phyloP scores from a whole-genome alignment of 2,329 filamentous ascomycete genomes.

The Xylariaceae sp. region DNA sequence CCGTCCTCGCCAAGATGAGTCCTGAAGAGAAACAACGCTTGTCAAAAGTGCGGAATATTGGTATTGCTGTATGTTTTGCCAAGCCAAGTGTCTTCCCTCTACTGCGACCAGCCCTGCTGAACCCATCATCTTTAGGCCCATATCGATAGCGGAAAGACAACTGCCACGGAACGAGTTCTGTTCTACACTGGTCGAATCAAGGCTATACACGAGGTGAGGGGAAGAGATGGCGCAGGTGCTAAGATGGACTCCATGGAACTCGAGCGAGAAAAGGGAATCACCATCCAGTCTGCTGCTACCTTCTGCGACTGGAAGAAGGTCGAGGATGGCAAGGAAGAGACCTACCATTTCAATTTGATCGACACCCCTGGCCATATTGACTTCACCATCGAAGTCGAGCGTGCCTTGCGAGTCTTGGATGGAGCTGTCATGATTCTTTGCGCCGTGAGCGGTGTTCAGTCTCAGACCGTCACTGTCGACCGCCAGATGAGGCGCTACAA shows the following conservation, averaged over 20 bases:
- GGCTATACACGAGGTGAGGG: constrained; percentile 93
- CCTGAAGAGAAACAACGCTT: constrained; percentile 75
- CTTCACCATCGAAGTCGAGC: constrained; percentile 97
- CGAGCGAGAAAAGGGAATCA: constrained; percentile 97
- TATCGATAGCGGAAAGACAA: constrained; percentile 98
- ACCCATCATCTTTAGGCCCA: constrained; percentile 76
- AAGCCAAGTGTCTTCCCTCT: neutral
- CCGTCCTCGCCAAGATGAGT: constrained; percentile 73
- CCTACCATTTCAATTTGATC: constrained; percentile 97
- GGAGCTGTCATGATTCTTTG: constrained; percentile 98
- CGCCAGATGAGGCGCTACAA: constrained; percentile 99
- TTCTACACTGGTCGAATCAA: constrained; percentile 98
- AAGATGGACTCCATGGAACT: constrained; percentile 99
- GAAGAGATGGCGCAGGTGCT: constrained; percentile 89
- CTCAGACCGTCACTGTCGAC: constrained; percentile 96
- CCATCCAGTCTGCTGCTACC: constrained; percentile 95
- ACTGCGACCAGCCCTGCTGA: too few species aligned
- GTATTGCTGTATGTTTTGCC: constrained; percentile 71
- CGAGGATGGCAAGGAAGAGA: constrained; percentile 78
- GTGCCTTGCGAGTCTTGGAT: constrained; percentile 89
- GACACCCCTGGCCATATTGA: constrained; percentile 98
- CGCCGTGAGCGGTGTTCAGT: constrained; percentile 94
- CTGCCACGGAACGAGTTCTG: constrained; percentile 89
- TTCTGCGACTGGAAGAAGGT: constrained; percentile 96
- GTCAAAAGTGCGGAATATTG: constrained; percentile 86